These are phyloP conservation scores for Ciborinia camelliae DNA, from an alignment of 2,329 filamentous ascomycete species.

Conservation along the genomic window DNA sequence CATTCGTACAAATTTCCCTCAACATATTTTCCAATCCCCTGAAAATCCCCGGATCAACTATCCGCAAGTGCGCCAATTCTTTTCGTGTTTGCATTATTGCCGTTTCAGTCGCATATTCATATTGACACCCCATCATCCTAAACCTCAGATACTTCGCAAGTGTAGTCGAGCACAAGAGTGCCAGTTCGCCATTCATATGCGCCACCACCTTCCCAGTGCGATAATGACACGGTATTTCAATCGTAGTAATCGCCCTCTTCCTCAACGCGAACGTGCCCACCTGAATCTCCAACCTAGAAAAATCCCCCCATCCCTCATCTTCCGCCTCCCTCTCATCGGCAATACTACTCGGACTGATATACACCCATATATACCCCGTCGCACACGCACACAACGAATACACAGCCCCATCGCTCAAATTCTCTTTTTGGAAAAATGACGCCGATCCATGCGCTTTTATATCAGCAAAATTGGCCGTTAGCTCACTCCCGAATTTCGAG, in stretches of 20 bases:
- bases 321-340: conserved; percentile 1
- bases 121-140: conserved; percentile 33
- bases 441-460: conserved; percentile 29
- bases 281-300: conserved; percentile 29
- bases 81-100: conserved; percentile 26
- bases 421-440: conserved; percentile 32
- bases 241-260: conserved; percentile 29
- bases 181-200: conserved; percentile 24
- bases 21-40: conserved; percentile 25
- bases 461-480: conserved; percentile 34
- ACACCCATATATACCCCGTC: conserved; percentile 35
- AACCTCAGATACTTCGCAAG: conserved; percentile 31
- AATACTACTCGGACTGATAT: conserved; percentile 6
- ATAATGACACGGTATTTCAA: conserved; percentile 30
- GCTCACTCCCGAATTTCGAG: conserved; percentile 31
- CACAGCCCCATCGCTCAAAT: conserved; percentile 24
- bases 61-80: conserved; percentile 18
- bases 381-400: conserved; percentile 34
- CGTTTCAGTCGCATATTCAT: conserved; percentile 31
- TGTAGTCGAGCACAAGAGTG: conserved; percentile 30
- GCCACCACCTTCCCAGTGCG: conserved; percentile 2
- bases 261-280: conserved; percentile 33
- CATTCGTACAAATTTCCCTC: conserved; percentile 29
- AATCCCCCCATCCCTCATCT: conserved; percentile 8
- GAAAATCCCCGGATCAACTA: conserved; percentile 24